Evolutionary conservation across 2,329 filamentous ascomycete species (phyloP), one percentile per base, ranked within the genome.

Genomic region (Nothopassalora personata): DNA sequence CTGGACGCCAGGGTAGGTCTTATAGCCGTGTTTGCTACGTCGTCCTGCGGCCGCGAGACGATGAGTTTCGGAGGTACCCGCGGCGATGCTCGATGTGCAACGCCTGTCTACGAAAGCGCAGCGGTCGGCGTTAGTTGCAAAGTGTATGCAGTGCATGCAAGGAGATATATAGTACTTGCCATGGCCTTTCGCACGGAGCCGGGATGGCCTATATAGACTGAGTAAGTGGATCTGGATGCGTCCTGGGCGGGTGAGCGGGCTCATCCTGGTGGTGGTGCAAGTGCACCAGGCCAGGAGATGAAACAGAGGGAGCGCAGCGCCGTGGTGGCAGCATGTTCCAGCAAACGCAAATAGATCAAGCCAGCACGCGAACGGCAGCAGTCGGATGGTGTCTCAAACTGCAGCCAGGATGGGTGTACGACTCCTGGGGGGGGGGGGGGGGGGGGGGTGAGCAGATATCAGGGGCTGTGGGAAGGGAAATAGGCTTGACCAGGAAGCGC

Each of bases 131-230:
- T 67, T 58, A 62, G 63, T 58, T 51, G 54, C 34, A 39, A 60
- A 60, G 64, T 46, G 53, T 50, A 47, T 57, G 34, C 46, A 51
- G 49, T 48, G 56, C 36, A 58, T n/a, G 56, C 43, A 28, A 46
- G 39, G 43, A 58, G 59, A 43, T 60, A 58, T 56, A 57, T 50
- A 43, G 58, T 53, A 65, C 68, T 67, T 61, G 69, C 68, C 67
- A 68, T 70, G 33, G 52, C 56, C 33, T 30, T 62, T 49, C 54
- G 53, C 34, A 47, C 48, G 46, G 53, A 34, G 7, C 59, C 53
- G 49, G 60, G 64, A 55, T 61, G 54, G 47, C 57, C 54, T 60
- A 51, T 62, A 57, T 33, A 47, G 58, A 58, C 55, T 62, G 60
- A 62, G 19, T 65, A 62, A 65, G 58, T 60, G 53, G 31, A 61